Evolutionary conservation across 495 filamentous ascomycete genomes (phyloP).

Genomic region (Cercophora sp.): DNA sequence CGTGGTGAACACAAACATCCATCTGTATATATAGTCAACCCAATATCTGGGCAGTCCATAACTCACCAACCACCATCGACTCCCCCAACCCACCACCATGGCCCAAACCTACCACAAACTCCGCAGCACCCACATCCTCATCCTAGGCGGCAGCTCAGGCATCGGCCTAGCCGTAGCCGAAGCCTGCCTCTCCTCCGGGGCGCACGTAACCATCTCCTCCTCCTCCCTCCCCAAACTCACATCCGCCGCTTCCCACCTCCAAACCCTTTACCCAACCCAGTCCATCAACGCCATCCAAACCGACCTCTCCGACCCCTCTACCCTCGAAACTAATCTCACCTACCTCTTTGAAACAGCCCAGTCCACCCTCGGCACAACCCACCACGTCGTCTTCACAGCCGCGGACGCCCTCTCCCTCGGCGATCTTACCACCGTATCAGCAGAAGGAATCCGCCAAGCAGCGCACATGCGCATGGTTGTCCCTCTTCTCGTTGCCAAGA

Average conservation of each 20-base stretch:
- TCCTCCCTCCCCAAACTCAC: constrained; percentile 44
- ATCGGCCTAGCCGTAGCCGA: constrained; percentile 56
- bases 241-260: constrained; percentile 36
- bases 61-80: too few species aligned
- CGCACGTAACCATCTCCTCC: constrained; percentile 51
- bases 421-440: constrained; percentile 35
- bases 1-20: too few species aligned
- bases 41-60: too few species aligned
- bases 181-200: constrained; percentile 44
- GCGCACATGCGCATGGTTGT: constrained; percentile 50
- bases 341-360: constrained; percentile 39
- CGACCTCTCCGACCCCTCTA: constrained; percentile 47
- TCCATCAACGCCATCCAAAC: constrained; percentile 38
- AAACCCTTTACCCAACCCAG: constrained; percentile 31
- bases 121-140: constrained; percentile 40
- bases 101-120: constrained; percentile 36
- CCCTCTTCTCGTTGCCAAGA: constrained; percentile 52
- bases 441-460: constrained; percentile 33
- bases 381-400: constrained; percentile 64
- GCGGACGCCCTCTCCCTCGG: constrained; percentile 38
- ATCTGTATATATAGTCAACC: too few species aligned
- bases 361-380: constrained; percentile 32
- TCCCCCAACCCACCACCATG: constrained; percentile 1
- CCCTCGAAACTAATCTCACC: constrained; percentile 44
- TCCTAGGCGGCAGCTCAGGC: constrained; percentile 54